These are phyloP conservation scores for Teratosphaeria nubilosa DNA, from an alignment of 2,329 filamentous ascomycete species.

Conservation along the genomic window DNA sequence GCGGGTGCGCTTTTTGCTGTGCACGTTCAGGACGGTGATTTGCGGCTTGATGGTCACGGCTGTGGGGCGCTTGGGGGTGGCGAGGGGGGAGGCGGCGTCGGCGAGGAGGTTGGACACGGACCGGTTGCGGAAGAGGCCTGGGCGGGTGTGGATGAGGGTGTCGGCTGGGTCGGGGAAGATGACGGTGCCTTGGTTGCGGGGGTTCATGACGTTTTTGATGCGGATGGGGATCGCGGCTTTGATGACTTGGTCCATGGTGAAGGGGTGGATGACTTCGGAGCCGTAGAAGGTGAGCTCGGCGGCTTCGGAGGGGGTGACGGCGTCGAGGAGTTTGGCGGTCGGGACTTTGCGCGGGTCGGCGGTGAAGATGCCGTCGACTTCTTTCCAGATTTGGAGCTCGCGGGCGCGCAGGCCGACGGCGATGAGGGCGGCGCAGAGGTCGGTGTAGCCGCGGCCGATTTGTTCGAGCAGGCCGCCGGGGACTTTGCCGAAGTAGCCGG, in stretches of 20 bases:
- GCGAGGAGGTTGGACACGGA: constrained; percentile 32
- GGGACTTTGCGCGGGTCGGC: constrained; percentile 81
- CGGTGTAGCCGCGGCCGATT: constrained; percentile 91
- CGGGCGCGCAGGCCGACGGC: constrained; percentile 79
- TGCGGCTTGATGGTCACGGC: constrained; percentile 94
- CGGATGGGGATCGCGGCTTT: constrained; percentile 72
- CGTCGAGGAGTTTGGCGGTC: constrained; percentile 76
- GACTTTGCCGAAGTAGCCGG: constrained; percentile 90
- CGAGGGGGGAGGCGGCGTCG: constrained; percentile 39
- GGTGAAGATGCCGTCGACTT: constrained; percentile 91
- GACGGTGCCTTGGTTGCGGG: constrained; percentile 65
- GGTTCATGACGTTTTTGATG: constrained; percentile 60
- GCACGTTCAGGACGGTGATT: constrained; percentile 94
- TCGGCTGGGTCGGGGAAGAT: constrained; percentile 65
- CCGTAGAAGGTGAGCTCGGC: constrained; percentile 73
- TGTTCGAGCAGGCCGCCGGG: constrained; percentile 84
- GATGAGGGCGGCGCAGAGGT: constrained; percentile 84
- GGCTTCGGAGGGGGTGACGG: constrained; percentile 88
- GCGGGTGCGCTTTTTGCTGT: constrained; percentile 92
- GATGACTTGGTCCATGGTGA: constrained; percentile 92
- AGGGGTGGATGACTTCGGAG: constrained; percentile 91
- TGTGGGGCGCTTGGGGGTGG: constrained; percentile 29
- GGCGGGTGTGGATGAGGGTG: constrained; percentile 43
- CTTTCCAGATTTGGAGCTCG: constrained; percentile 97
- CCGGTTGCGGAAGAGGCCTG: constrained; percentile 41